These are phyloP conservation scores for Rhodotorula sp. DNA, from an alignment of 1,284 basidiomycete genomes.

Conservation along the genomic window DNA sequence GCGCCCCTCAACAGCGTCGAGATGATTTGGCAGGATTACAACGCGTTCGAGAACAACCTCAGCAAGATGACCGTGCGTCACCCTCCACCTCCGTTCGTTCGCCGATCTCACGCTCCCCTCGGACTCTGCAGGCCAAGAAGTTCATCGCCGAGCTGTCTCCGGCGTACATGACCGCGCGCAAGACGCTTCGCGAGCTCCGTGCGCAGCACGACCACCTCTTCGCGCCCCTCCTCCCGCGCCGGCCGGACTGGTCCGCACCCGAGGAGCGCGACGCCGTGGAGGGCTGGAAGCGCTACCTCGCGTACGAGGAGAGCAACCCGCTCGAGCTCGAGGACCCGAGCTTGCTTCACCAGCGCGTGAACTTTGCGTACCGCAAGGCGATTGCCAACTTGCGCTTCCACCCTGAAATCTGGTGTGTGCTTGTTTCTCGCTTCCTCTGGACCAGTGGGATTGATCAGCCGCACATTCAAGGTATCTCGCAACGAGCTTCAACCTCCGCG, in stretches of 20 bases:
- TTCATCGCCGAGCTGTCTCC: constrained; percentile 83
- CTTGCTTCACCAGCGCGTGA: constrained; percentile 69
- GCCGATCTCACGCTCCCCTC: background rate
- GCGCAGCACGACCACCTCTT: constrained; percentile 54
- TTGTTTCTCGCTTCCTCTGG: too few species aligned
- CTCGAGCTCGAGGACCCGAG: constrained; percentile 81
- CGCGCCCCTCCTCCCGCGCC: constrained; percentile 61
- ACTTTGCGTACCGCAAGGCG: constrained; percentile 83
- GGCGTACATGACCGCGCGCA: constrained; percentile 89
- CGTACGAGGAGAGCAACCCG: constrained; percentile 95
- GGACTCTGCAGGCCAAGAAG: constrained; percentile 72
- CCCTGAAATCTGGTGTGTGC: constrained; percentile 67
- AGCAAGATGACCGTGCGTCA: constrained; percentile 77
- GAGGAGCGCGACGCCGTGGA: constrained; percentile 73
- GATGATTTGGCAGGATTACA: constrained; percentile 90
- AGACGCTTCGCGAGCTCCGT: constrained; percentile 79
- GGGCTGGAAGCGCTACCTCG: constrained; percentile 87
- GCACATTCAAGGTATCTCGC: constrained; percentile 80
- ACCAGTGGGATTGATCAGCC: background rate
- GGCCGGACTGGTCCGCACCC: constrained; percentile 66
- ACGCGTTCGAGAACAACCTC: constrained; percentile 85
- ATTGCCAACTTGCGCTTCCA: constrained; percentile 89
- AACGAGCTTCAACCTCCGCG: constrained; percentile 71
- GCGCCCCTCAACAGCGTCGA: constrained; percentile 94
- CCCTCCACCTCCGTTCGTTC: background rate